These are phyloP conservation scores for Yamadazyma buinensis DNA, from an alignment of 1,139 yeast species.

Conservation along the genomic window DNA sequence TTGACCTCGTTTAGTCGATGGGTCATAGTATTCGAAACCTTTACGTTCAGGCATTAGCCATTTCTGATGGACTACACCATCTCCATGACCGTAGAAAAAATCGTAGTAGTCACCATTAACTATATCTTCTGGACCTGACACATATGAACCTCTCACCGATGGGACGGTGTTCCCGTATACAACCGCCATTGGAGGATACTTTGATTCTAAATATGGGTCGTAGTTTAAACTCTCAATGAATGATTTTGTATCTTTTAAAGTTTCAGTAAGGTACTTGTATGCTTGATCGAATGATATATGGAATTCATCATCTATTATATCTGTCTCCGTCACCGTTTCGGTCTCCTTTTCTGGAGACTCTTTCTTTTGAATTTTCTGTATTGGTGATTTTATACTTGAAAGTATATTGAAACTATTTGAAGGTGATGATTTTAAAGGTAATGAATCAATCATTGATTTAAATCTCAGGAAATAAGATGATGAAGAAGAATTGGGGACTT, in stretches of 20 bases:
- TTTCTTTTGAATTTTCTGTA: not conserved
- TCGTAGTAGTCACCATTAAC: conserved; percentile 69
- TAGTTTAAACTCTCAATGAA: conserved; percentile 58
- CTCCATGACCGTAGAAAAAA: conserved; percentile 85
- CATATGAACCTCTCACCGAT: conserved; percentile 76
- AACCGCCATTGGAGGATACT: conserved; percentile 79
- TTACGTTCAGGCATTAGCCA: conserved; percentile 75
- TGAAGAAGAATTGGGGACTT: conserved; percentile 3
- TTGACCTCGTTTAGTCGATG: conserved; percentile 34
- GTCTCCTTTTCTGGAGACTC: not conserved
- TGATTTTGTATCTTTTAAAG: conserved; percentile 56
- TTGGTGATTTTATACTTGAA: not conserved
- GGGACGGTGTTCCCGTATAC: conserved; percentile 82
- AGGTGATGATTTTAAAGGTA: conserved; percentile 12
- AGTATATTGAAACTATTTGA: not conserved
- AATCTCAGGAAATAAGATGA: conserved; percentile 4
- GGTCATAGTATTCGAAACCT: conserved; percentile 51
- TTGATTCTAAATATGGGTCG: conserved; percentile 37
- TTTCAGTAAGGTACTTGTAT: conserved; percentile 57
- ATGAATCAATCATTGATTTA: conserved; percentile 19
- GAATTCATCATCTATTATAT: conserved; percentile 2
- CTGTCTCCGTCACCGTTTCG: too few species aligned
- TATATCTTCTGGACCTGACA: conserved; percentile 58
- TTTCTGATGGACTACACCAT: conserved; percentile 83
- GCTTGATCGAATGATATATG: conserved; percentile 55